Evolutionary conservation across 2,329 filamentous ascomycete species (phyloP).

Genomic region (Aureobasidium sp.): DNA sequence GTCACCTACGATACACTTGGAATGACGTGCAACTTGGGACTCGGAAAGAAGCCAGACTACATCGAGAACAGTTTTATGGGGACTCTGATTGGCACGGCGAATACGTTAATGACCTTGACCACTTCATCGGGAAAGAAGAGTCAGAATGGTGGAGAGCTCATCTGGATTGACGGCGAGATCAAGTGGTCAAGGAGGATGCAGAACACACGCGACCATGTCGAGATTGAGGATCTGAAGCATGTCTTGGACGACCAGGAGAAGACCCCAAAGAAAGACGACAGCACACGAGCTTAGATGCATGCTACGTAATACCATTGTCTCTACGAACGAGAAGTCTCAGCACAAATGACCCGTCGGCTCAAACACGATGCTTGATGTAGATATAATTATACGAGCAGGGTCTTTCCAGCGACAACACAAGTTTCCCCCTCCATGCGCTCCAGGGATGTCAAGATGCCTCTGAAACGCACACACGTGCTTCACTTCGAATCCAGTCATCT

Average conservation of each 20-base stretch:
- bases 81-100: constrained; percentile 5
- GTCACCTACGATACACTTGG: constrained; percentile 25
- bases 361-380: neutral
- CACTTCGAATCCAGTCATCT: neutral
- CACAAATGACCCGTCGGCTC: no score
- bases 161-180: constrained; percentile 28
- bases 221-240: constrained; percentile 22
- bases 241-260: constrained; percentile 2
- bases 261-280: neutral
- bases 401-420: neutral
- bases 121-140: constrained; percentile 18
- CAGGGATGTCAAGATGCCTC: neutral
- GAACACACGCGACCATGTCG: constrained; percentile 28
- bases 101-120: constrained; percentile 21
- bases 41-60: constrained; percentile 24
- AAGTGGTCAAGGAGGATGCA: constrained; percentile 30
- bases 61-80: constrained; percentile 16
- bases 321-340: neutral
- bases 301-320: neutral
- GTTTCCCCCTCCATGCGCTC: neutral
- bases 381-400: neutral
- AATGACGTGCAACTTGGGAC: constrained; percentile 23
- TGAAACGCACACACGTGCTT: constrained; percentile 1
- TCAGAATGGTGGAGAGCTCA: constrained; percentile 32
- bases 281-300: neutral